These are phyloP conservation scores for Hypoxylon sp. DNA, from an alignment of 2,329 filamentous ascomycete species.

Conservation along the genomic window DNA sequence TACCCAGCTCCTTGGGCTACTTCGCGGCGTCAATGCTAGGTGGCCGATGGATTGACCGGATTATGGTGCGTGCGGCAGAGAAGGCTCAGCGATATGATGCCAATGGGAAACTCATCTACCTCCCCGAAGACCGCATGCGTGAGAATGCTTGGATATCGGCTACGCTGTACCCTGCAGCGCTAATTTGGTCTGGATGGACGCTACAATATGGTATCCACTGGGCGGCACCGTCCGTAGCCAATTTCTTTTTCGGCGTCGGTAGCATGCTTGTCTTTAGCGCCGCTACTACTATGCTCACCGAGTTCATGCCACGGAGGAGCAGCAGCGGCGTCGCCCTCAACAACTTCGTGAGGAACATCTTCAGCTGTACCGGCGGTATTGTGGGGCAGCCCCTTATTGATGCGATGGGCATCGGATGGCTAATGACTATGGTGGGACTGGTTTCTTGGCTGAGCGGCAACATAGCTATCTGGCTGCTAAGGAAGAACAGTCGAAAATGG, in stretches of 20 bases:
- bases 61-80: conserved; percentile 83
- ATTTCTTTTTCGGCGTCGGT: conserved; percentile 81
- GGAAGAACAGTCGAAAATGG: conserved; percentile 73
- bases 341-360: conserved; percentile 85
- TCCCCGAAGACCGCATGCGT: conserved; percentile 85
- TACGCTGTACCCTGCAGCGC: conserved; percentile 75
- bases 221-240: conserved; percentile 73
- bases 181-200: conserved; percentile 86
- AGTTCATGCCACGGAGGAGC: conserved; percentile 81
- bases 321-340: conserved; percentile 83
- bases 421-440: conserved; percentile 73
- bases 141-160: conserved; percentile 86
- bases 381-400: conserved; percentile 79
- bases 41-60: conserved; percentile 83
- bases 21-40: conserved; percentile 77
- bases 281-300: conserved; percentile 86
- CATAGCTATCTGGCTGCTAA: conserved; percentile 72
- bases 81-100: conserved; percentile 78
- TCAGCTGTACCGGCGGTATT: conserved; percentile 78
- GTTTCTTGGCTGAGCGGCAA: conserved; percentile 71
- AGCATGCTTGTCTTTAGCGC: conserved; percentile 84
- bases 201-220: conserved; percentile 75
- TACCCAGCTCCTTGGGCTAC: conserved; percentile 83
- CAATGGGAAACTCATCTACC: conserved; percentile 74
- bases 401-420: conserved; percentile 81